phyloP scores from a whole-genome alignment of 73 alveolate species.

The Paramecium biaurelia region DNA sequence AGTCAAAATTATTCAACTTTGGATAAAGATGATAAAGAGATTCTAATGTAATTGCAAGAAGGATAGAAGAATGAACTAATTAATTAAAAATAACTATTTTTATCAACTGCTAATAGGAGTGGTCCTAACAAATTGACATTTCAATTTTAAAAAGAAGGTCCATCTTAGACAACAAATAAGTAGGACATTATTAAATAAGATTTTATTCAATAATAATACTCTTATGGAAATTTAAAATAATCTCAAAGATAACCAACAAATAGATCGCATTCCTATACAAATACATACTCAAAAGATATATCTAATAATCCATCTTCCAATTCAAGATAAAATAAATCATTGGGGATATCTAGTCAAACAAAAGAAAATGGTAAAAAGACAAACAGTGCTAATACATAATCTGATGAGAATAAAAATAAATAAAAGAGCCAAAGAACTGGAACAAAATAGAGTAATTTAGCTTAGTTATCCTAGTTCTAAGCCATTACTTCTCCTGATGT shows the following conservation, averaged over 20 bases:
- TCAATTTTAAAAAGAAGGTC: not conserved
- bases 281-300: not conserved
- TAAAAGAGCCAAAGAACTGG: not conserved
- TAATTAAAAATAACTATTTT: not conserved
- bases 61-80: not conserved
- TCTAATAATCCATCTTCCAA: not conserved
- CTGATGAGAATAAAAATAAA: not conserved
- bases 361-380: not conserved
- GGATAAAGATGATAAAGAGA: not conserved
- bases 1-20: not conserved
- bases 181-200: not conserved
- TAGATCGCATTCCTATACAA: not conserved
- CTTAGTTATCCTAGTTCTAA: not conserved
- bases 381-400: not conserved
- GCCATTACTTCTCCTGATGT: not conserved
- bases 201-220: not conserved
- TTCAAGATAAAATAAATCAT: not conserved
- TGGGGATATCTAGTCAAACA: not conserved
- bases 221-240: not conserved
- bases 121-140: not conserved
- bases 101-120: not conserved
- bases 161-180: not conserved
- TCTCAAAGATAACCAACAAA: not conserved
- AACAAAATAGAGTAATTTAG: not conserved
- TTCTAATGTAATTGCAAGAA: not conserved